Evolutionary conservation across 2,329 filamentous ascomycete genomes (phyloP).

Genomic region (Geosmithia morbida): DNA sequence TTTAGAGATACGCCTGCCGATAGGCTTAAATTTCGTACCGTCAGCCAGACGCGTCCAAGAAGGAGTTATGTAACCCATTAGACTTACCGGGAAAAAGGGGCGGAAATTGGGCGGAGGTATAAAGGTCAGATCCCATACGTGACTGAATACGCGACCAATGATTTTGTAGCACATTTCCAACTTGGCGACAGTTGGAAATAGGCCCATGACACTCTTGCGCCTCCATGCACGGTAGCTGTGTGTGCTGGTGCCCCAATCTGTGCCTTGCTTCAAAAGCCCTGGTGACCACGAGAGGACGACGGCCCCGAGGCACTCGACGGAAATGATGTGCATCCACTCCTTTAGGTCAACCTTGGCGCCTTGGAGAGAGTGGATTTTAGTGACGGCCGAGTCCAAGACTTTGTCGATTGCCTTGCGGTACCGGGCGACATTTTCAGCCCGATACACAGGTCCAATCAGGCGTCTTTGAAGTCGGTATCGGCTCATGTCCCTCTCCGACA

Average conservation of each 20-base stretch:
- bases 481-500: slow-evolving; percentile 30
- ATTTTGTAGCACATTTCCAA: slow-evolving; percentile 20
- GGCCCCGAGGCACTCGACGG: slow-evolving; percentile 35
- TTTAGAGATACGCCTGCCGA: slow-evolving; percentile 16
- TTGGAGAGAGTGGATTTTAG: slow-evolving; percentile 18
- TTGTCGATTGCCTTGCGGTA: slow-evolving; percentile 25
- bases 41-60: not conserved
- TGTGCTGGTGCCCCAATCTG: slow-evolving; percentile 30
- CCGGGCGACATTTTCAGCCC: slow-evolving; percentile 23
- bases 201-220: slow-evolving; percentile 34
- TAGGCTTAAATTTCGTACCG: slow-evolving; percentile 11
- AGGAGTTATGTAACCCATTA: not conserved
- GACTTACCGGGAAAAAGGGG: slow-evolving; percentile 31
- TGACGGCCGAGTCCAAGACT: slow-evolving; percentile 20
- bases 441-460: slow-evolving; percentile 33
- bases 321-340: slow-evolving; percentile 42
- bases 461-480: slow-evolving; percentile 34
- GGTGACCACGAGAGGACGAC: slow-evolving; percentile 38
- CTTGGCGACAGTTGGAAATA: slow-evolving; percentile 28
- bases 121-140: slow-evolving; percentile 29
- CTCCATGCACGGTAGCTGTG: slow-evolving; percentile 36
- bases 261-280: slow-evolving; percentile 24
- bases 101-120: slow-evolving; percentile 25
- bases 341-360: slow-evolving; percentile 30
- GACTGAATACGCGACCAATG: slow-evolving; percentile 23